Percentiles rank a stretch among this genome's conserved stretches.
Conservation (phyloP, 129 eudicot genomes). For the Flaveria bidentis region DNA sequence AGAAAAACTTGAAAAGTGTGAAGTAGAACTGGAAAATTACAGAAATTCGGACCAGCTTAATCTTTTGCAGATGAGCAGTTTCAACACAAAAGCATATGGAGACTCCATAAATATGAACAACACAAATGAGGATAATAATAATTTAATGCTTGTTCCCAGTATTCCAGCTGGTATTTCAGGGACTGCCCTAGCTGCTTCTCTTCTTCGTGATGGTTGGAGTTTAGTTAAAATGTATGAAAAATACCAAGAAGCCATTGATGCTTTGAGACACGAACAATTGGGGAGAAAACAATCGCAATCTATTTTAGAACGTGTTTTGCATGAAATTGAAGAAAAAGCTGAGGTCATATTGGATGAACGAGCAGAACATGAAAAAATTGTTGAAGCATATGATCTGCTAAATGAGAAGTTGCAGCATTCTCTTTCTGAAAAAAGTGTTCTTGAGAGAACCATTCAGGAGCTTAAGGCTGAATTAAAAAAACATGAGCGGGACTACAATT, state of each 20-base stretch:
- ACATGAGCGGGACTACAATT: slow-evolving; percentile 64
- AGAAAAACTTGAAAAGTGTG: slow-evolving; percentile 60
- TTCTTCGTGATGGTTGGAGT: slow-evolving; percentile 97
- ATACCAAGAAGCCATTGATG: slow-evolving; percentile 96
- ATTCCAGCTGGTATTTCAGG: slow-evolving; percentile 87
- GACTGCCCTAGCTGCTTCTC: slow-evolving; percentile 96
- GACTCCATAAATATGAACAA: slow-evolving; percentile 23
- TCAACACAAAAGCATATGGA: slow-evolving; percentile 41
- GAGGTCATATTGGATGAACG: slow-evolving; percentile 81
- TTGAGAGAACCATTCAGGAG: slow-evolving; percentile 65
- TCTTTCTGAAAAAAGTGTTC: slow-evolving; percentile 55
- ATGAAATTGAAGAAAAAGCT: slow-evolving; percentile 91
- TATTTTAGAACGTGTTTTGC: slow-evolving; percentile 67
- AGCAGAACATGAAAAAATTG: slow-evolving; percentile 83
- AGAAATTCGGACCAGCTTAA: slow-evolving; percentile 59
- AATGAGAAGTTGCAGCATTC: slow-evolving; percentile 74
- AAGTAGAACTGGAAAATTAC: slow-evolving; percentile 58
- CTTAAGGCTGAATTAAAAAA: slow-evolving; percentile 77
- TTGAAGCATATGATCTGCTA: slow-evolving; percentile 68
- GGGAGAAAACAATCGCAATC: slow-evolving; percentile 86
- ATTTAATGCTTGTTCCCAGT: slow-evolving; percentile 60
- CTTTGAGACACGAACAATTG: slow-evolving; percentile 82
- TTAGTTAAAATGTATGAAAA: slow-evolving; percentile 85
- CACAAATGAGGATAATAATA: slow-evolving; percentile 38
- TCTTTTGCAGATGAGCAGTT: slow-evolving; percentile 59